These are phyloP conservation scores for Fusarium sp. DNA, from an alignment of 2,329 filamentous ascomycete genomes.

Conservation along the genomic window DNA sequence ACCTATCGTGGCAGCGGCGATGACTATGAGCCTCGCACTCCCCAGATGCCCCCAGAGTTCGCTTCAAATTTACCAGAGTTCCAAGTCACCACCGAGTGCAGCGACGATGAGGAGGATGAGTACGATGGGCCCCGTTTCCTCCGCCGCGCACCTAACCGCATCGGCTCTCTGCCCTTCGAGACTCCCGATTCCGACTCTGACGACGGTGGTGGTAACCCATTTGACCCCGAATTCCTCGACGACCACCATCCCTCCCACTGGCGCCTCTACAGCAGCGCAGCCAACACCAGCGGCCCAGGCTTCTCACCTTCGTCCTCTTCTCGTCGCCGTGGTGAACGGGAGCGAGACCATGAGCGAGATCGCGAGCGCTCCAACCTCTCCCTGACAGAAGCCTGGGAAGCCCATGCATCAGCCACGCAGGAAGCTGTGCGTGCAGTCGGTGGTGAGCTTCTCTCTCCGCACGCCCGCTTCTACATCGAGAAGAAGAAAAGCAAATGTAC, in stretches of 20 bases:
- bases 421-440: slow-evolving; percentile 71
- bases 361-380: slow-evolving; percentile 41
- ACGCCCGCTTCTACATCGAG: slow-evolving; percentile 88
- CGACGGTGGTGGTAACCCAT: slow-evolving; percentile 46
- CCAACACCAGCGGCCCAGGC: slow-evolving; percentile 28
- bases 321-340: slow-evolving; percentile 34
- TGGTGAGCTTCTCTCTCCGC: slow-evolving; percentile 76
- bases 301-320: slow-evolving; percentile 30
- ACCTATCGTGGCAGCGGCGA: slow-evolving; percentile 59
- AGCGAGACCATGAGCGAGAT: slow-evolving; percentile 39
- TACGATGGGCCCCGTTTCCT: slow-evolving; percentile 45
- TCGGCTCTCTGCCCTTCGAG: slow-evolving; percentile 71
- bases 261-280: slow-evolving; percentile 42
- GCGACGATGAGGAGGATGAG: slow-evolving; percentile 70
- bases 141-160: slow-evolving; percentile 65
- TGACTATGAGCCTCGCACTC: slow-evolving; percentile 63
- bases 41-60: slow-evolving; percentile 73
- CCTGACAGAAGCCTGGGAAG: slow-evolving; percentile 59
- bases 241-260: slow-evolving; percentile 46
- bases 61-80: slow-evolving; percentile 64
- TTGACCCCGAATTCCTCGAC: slow-evolving; percentile 50
- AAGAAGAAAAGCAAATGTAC: slow-evolving; percentile 87
- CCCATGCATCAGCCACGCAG: slow-evolving; percentile 68
- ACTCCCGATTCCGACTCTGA: slow-evolving; percentile 59
- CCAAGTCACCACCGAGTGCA: slow-evolving; percentile 72